Conservation (phyloP, 108 stramenopile species). For the Craspedostauros australis region DNA sequence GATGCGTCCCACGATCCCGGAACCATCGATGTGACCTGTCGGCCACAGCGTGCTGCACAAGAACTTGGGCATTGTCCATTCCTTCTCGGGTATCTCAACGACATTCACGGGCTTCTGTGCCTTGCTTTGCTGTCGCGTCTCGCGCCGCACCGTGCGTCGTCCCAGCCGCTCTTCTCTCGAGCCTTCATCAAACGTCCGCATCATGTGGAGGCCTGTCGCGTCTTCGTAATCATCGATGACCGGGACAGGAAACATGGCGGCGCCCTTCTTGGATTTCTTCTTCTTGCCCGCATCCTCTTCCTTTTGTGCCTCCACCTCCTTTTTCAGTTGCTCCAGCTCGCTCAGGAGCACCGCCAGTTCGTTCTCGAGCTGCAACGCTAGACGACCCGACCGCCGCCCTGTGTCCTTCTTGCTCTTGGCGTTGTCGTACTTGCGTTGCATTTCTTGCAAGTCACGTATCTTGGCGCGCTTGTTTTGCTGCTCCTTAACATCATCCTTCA, state of each 20-base stretch:
- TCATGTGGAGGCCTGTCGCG: slow-evolving; percentile 52
- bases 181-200: slow-evolving; percentile 36
- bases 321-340: slow-evolving; percentile 33
- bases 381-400: slow-evolving; percentile 61
- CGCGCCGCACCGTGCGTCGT: slow-evolving; percentile 12
- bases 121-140: not conserved
- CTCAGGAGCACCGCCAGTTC: slow-evolving; percentile 43
- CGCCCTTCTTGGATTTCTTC: not conserved
- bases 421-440: slow-evolving; percentile 52
- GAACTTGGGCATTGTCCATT: slow-evolving; percentile 2
- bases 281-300: slow-evolving; percentile 5
- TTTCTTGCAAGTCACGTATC: slow-evolving; percentile 44
- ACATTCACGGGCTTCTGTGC: slow-evolving; percentile 6
- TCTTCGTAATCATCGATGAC: slow-evolving; percentile 38
- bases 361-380: slow-evolving; percentile 52
- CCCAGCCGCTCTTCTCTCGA: slow-evolving; percentile 19
- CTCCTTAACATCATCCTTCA: slow-evolving; percentile 66
- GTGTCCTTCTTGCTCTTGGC: slow-evolving; percentile 31
- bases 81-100: no score
- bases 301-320: slow-evolving; percentile 17
- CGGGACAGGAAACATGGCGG: no score
- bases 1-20: slow-evolving; percentile 53
- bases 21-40: slow-evolving; percentile 45
- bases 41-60: slow-evolving; percentile 29
- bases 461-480: slow-evolving; percentile 26